Percentiles rank a stretch among this genome's conserved stretches.
Conservation (phyloP, 179 eudicot genomes). For the Carnegiea gigantea region DNA sequence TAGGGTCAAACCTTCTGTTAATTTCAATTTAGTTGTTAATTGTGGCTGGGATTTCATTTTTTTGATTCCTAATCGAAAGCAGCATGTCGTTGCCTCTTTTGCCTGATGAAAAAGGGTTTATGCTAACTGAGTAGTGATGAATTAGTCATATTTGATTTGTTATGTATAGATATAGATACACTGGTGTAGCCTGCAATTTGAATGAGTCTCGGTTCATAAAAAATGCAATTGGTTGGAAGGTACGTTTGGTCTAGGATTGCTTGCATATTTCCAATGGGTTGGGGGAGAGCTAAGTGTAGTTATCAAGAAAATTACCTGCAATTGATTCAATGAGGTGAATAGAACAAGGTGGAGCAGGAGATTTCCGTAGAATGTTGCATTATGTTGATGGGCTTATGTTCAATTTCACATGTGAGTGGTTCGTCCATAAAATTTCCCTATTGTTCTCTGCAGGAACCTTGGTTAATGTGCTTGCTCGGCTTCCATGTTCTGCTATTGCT, state of each 20-base stretch:
- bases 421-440: not conserved
- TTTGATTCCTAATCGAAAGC: too few relatives aligned
- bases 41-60: too few relatives aligned
- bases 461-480: slow-evolving; percentile 65
- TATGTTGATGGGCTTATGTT: not conserved
- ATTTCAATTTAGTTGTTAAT: not conserved
- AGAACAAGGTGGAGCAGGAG: not conserved
- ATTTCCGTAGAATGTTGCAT: not conserved
- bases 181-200: not conserved
- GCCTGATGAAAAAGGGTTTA: not conserved
- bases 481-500: slow-evolving; percentile 61
- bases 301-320: not conserved
- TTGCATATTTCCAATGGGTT: not conserved
- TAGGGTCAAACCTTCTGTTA: not conserved
- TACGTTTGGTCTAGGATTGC: not conserved
- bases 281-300: not conserved
- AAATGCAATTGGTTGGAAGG: not conserved
- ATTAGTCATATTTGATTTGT: not conserved
- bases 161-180: not conserved
- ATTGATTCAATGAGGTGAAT: not conserved
- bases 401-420: not conserved
- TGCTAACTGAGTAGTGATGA: not conserved
- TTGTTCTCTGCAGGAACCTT: slow-evolving; percentile 60
- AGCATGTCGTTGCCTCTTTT: not conserved
- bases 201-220: not conserved